Base-by-base conservation (phyloP, 1,284 basidiomycete genomes). In the Cryptococcus depauperatus region DNA sequence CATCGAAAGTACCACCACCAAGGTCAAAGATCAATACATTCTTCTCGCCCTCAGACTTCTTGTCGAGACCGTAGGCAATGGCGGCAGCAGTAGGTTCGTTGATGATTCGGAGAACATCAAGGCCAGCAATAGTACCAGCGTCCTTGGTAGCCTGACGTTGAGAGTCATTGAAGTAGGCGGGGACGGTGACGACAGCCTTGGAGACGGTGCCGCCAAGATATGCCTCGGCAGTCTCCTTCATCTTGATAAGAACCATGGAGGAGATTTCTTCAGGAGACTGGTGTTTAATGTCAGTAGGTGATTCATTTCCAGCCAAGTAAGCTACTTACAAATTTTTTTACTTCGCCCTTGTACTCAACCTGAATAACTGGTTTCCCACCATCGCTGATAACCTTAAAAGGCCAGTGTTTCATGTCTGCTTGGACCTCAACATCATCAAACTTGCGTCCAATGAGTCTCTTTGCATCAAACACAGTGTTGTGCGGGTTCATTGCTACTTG, bases 31-130 rank as follows among this genome's bases (percentile, higher is more conserved):
- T 92, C 43, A 91, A 89, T 62, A 98, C 91, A 62, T 95, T 93
- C 58, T 85, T 85, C 76, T 92, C 76, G 6, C 83, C 82, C 41
- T 83, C 84, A 54, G 87, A 82, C 16, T 68, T 65, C 59, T 70
- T 82, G 69, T 96, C 90, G 30, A 93, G 80, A 73, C 91, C 93
- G 72, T 98, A 98, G 2, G 95, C 95, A 47, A 98, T 83, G 35
- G 93, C 93, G 45, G 92, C 93, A 44, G 95, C 93, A 32, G 95
- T 97, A 25, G 93, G 93, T 76, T 98, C 95, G 73, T 97, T 97
- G 76, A 98, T 96, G 58, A 97, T 90, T 69, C 92, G 89, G 49
- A 97, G 83, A 39, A 98, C 92, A 34, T 95, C 89, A 26, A 98
- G 81, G 65, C 93, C 92, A 37, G 95, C 90, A 62, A 97, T 97